Evolutionary conservation across 805 yeast species (phyloP), one percentile per base, ranked within the genome.

Genomic region (Suhomyces sp.): DNA sequence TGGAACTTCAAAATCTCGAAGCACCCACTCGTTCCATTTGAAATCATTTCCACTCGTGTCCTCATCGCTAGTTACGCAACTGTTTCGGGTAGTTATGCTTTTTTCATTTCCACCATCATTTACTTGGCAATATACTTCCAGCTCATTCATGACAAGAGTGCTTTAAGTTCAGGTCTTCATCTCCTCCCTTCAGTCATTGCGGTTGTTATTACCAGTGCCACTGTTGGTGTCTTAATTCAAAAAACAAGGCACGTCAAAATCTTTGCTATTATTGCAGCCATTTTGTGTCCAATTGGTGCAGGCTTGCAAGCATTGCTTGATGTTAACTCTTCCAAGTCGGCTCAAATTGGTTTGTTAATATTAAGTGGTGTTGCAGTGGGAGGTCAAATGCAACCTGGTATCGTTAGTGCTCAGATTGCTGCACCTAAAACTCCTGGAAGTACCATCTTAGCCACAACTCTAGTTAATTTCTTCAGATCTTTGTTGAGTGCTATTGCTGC

Each of bases 381-480:
- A 2, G 20, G 72, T 11, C 59, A 55, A 35, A 56, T 74, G 50
- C 81, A 76, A 49, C 57, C 76, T 2, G 44, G 64, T n/a, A 55
- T 73, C 31, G 47, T 74, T 21, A 51, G 70, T 2, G 63, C 73
- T 1, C 79, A 76, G 46, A 51, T 76, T 6, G 55, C 65, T 15
- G 76, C 77, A 8, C 79, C 82, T 20, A 71, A 74, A 40, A 51
- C 60, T 1, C 65, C 74, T 5, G 81, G 81, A 11, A 65, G 72
- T 3, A 60, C 65, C 5, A 72, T 77, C 30, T 50, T 75, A 53
- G 62, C 74, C 2, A 73, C 79, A 4, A 54, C 77, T 0, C 58
- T 67, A 31, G 36, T 72, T 37, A 63, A 65, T 42, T 73, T 72
- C 47, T 50, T 53, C 11, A 66, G 81, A 44, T 52, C 71, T 1